Evolutionary conservation across 169 alveolate genomes (phyloP).

Genomic region (Neospora caninum): DNA sequence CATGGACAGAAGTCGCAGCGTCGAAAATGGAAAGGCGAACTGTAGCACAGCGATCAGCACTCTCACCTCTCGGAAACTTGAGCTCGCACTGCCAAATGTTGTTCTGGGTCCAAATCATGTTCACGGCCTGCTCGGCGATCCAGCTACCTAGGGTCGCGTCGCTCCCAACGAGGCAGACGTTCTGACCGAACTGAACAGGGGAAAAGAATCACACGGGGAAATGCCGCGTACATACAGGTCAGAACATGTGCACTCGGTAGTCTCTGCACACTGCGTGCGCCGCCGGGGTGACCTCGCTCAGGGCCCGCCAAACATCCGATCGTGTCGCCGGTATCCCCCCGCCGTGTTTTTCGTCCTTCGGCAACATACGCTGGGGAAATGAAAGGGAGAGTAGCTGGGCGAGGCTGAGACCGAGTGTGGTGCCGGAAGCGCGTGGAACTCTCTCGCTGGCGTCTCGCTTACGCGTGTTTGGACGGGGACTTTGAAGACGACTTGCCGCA

Average conservation of each 20-base stretch:
- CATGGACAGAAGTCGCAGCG: no score
- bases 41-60: not conserved
- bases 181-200: conserved; percentile 39
- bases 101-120: conserved; percentile 2
- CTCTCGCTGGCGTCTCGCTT: not conserved
- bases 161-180: conserved; percentile 24
- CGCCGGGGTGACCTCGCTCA: no score
- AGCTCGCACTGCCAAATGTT: conserved; percentile 13
- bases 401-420: no score
- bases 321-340: no score
- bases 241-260: not conserved
- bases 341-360: no score
- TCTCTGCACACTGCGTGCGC: no score
- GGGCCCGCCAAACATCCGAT: no score
- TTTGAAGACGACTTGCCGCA: conserved; percentile 10
- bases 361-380: no score
- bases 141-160: conserved; percentile 26
- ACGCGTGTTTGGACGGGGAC: conserved; percentile 23
- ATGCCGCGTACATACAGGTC: not conserved
- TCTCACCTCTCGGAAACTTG: conserved; percentile 31
- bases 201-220: not conserved
- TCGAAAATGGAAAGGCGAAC: no score
- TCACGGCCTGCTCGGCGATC: conserved; percentile 15
- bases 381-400: no score
- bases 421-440: not conserved